phyloP scores from a whole-genome alignment of 2,329 filamentous ascomycete species.

The Lecanicillium sp. region DNA sequence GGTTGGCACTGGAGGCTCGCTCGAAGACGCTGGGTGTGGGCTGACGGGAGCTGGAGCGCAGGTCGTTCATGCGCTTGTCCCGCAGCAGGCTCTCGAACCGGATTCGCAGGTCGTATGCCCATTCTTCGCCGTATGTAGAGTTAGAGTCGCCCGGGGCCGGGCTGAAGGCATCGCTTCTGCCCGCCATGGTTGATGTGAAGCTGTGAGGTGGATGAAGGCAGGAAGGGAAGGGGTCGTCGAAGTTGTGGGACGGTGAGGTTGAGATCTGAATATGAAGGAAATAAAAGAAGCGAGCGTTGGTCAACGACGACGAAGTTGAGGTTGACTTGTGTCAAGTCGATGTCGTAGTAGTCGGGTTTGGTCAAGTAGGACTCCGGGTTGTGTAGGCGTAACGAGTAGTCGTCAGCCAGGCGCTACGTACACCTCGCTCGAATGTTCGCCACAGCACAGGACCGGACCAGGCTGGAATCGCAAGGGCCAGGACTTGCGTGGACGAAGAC shows the following conservation, averaged over 20 bases:
- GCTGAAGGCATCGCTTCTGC: conserved; percentile 30
- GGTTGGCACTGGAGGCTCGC: conserved; percentile 43
- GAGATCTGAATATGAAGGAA: conserved; percentile 10
- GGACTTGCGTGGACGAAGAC: neutral
- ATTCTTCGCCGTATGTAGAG: conserved; percentile 58
- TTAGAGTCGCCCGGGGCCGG: conserved; percentile 22
- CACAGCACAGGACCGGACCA: conserved; percentile 13
- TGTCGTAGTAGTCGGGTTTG: conserved; percentile 7
- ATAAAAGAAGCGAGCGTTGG: conserved; percentile 8
- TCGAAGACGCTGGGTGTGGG: conserved; percentile 50
- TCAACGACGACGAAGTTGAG: conserved; percentile 4
- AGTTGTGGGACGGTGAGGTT: conserved; percentile 1
- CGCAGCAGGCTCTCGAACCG: conserved; percentile 84
- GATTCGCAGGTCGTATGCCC: conserved; percentile 71
- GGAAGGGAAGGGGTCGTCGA: neutral
- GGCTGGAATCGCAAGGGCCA: conserved; percentile 13
- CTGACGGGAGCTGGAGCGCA: conserved; percentile 50
- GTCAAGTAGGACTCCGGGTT: conserved; percentile 2
- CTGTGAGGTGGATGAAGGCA: neutral
- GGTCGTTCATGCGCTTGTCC: conserved; percentile 79
- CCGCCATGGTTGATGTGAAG: conserved; percentile 29
- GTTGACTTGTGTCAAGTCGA: neutral
- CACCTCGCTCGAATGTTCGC: conserved; percentile 17
- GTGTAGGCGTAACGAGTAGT: conserved; percentile 12
- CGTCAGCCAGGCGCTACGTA: conserved; percentile 16